Evolutionary conservation across 2,329 filamentous ascomycete species (phyloP), one percentile per base, ranked within the genome.

Genomic region (Aspergillus hiratsukae): DNA sequence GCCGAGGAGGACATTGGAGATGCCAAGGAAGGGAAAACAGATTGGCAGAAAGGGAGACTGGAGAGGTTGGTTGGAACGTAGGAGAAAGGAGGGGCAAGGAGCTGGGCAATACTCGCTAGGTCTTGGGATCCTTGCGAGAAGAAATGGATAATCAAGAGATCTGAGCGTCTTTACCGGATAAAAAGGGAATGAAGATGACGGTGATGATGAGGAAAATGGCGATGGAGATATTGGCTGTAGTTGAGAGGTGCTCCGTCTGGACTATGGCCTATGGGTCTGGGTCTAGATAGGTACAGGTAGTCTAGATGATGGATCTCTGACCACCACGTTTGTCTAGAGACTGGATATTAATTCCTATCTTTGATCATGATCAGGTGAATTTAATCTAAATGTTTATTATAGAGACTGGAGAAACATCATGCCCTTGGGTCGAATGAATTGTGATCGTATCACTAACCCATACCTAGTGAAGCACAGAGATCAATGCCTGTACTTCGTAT

Each of bases 181-280:
- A 41, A 21, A 27, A 56, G 28, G 51, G 48, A 23, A 50, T 49
- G 41, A 6, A 21, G 54, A 37, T 19, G 50, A 35, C n/a, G n/a
- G n/a, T n/a, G n/a, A n/a, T n/a, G 53, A 55, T 35, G 49, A 55
- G 8, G 49, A 27, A 7, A 35, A 52, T 31, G 48, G 21, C 11
- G 41, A 11, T 11, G 46, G 19, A 48, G 35, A 25, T 23, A 23
- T 23, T 23, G 3, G 23, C n/a, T n/a, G n/a, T n/a, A n/a, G n/a
- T n/a, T 23, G 23, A 23, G 23, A 23, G 23, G 23, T 23, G 3
- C 23, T 23, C 23, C 23, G 23, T 23, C 23, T 23, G 2, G 23
- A 23, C 23, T 23, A 23, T 23, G 23, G n/a, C 3, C 9, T 43
- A 10, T 21, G n/a, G n/a, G 43, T 46, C 43, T 46, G 43, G 7